Evolutionary conservation across 108 stramenopile genomes (phyloP), one percentile per base, ranked within the genome.

Genomic region (Fragilaria radians): DNA sequence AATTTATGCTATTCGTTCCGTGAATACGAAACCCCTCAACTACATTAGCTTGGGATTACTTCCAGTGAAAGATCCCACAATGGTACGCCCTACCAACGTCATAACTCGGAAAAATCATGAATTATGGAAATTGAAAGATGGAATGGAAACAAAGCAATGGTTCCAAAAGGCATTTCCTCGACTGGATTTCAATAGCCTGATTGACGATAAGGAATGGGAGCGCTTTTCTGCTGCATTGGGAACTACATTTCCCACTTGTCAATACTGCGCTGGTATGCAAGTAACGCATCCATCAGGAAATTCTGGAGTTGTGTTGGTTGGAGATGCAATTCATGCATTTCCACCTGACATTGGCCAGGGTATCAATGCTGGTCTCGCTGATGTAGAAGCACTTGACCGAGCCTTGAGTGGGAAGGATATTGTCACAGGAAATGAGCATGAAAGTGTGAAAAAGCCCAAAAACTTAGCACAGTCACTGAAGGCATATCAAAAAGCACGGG

Each of bases 281-380:
- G 81, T 78, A 0, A 50, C 59, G 33, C 55, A 67, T 23, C 54
- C 55, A 17, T 24, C 51, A 25, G 77, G 70, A 19, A 61, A 48
- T 1, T 45, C 46, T 48, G 79, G 76, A 18, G 62, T 87, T 28
- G 71, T 76, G 17, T 58, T 93, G 32, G 67, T 93, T 5, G 95
- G 95, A n/a, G 95, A 95, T 73, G 78, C 86, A 7, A 77, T 70
- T 21, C 95, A 95, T 65, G 83, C 91, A 0, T 83, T 93, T 57
- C 79, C 86, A 24, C 95, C 95, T 0, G 89, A 89, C 53, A 85
- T 86, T 62, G 95, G 91, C 1, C 89, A 95, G 65, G 95, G 95
- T 48, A 76, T 89, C 62, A 95, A 95, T 62, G 78, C 85, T 0
- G 91, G 83, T 5, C 65, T 93, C 26, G 76, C 83, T 61, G 95